Base-by-base conservation (phyloP, 108 stramenopile genomes). In the Nitzschia putrida region DNA sequence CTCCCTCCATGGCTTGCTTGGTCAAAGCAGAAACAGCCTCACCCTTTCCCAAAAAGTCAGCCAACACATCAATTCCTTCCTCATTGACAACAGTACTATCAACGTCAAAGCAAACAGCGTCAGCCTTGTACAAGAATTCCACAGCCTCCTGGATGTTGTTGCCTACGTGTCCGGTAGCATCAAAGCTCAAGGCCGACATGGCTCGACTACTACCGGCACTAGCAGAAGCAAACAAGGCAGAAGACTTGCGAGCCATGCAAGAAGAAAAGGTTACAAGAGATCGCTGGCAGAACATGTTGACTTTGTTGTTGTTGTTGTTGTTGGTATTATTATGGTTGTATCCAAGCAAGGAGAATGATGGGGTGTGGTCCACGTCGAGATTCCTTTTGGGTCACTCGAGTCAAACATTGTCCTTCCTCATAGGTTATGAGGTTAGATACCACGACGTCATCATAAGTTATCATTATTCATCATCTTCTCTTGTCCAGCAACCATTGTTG, bases 31-130 rank as follows among this genome's bases (percentile, higher is more conserved):
- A 84, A 0, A 98, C 97, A 45, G 81, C 91, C 59, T 95, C 83
- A 37, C 96, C 97, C 49, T 88, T 92, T 12, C 98, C 98, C 25
- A 95, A 79, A 59, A 84, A 93, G 8, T 82, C 97, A 37, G 99
- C 99, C n/a, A 99, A 82, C 21, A 97, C 96, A 74, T 99, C 97
- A 73, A 99, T 98, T 18, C 99, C 99, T 74, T 99, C 98, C 65
- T 98, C 97, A 9, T 71, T 69, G 68, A 97, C 90, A 4, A 99
- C 97, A 14, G 99, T 99, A 64, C 89, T 91, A 76, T 99, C 99
- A 3, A 98, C 98, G 72, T 98, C 93, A 68, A 99, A 99, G 80
- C 97, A 99, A 16, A 99, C 96, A 11, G 96, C 96, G 69, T 97
- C 88, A 13, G 97, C 97, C 59, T 69, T 80, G 60, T 81, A 68